Evolutionary conservation across 331 rosid species (phyloP).

Genomic region (Prunus yedoensis): DNA sequence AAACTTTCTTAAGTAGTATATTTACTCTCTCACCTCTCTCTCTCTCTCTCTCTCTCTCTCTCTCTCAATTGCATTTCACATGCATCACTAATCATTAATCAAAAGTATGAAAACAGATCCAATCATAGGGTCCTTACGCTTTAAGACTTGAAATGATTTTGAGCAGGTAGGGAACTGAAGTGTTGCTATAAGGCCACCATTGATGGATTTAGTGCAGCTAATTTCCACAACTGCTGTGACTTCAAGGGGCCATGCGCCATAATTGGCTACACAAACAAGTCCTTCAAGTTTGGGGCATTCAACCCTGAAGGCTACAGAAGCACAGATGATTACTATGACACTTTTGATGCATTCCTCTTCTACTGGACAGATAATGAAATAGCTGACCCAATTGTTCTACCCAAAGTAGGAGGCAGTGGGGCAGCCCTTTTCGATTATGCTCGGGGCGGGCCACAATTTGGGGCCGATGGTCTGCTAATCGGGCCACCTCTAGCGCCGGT

Average conservation of each 20-base stretch:
- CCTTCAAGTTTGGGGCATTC: slow-evolving; percentile 92
- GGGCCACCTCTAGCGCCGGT: slow-evolving; percentile 88
- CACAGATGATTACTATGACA: slow-evolving; percentile 87
- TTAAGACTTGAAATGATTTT: not conserved
- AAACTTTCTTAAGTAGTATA: slow-evolving; percentile 70
- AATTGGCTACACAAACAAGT: slow-evolving; percentile 74
- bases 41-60: slow-evolving; percentile 15
- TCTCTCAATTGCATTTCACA: not conserved
- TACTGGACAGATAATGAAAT: slow-evolving; percentile 51
- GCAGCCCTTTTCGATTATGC: slow-evolving; percentile 91
- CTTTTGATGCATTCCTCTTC: slow-evolving; percentile 82
- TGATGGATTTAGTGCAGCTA: slow-evolving; percentile 77
- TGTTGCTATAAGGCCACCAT: slow-evolving; percentile 83
- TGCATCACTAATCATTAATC: not conserved
- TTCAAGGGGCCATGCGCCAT: slow-evolving; percentile 92
- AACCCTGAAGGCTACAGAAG: slow-evolving; percentile 93
- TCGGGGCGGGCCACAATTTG: slow-evolving; percentile 86
- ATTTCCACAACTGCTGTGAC: slow-evolving; percentile 72
- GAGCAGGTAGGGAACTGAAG: slow-evolving; percentile 80
- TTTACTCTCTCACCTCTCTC: no score
- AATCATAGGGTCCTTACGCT: not conserved
- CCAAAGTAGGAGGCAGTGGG: slow-evolving; percentile 87
- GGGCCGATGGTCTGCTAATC: slow-evolving; percentile 81
- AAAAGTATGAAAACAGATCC: slow-evolving; percentile 13
- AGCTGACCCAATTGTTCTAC: slow-evolving; percentile 54